Percentiles rank a stretch among this genome's conserved stretches.
phyloP scores from a whole-genome alignment of 345 rosid genomes.

The Cardiospermum halicacabum region DNA sequence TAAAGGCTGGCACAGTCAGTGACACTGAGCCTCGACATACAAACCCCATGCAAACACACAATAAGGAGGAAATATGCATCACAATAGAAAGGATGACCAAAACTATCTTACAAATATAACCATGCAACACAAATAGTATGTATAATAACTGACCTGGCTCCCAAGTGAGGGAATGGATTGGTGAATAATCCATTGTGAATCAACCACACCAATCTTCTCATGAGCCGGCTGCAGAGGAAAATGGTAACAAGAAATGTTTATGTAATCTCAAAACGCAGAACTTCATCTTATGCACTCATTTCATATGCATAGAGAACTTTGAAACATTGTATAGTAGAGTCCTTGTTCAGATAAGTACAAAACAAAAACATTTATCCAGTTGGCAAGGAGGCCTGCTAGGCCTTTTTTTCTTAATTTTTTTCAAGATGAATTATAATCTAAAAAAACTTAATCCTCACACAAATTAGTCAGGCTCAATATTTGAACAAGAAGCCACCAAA shows the following conservation, averaged over 20 bases:
- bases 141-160: constrained; percentile 49
- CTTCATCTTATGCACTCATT: constrained; percentile 7
- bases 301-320: not conserved
- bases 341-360: no score
- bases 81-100: not conserved
- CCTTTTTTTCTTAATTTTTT: not conserved
- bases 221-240: constrained; percentile 70
- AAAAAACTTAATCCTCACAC: not conserved
- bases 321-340: not conserved
- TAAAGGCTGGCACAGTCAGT: no score
- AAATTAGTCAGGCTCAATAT: not conserved
- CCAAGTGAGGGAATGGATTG: constrained; percentile 91
- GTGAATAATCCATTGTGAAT: constrained; percentile 97
- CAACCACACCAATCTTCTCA: constrained; percentile 92
- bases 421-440: not conserved
- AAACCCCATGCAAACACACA: no score
- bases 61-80: no score
- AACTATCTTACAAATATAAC: not conserved
- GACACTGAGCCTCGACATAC: no score
- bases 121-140: constrained; percentile 10
- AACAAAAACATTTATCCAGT: no score
- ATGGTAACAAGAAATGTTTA: constrained; percentile 5
- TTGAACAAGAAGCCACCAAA: not conserved
- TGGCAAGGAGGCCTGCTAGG: no score
- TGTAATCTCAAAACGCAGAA: not conserved